Percentiles rank a stretch among this genome's conserved stretches.
Evolutionary conservation across 2,329 filamentous ascomycete species (phyloP).

Genomic region (Fusarium napiforme): DNA sequence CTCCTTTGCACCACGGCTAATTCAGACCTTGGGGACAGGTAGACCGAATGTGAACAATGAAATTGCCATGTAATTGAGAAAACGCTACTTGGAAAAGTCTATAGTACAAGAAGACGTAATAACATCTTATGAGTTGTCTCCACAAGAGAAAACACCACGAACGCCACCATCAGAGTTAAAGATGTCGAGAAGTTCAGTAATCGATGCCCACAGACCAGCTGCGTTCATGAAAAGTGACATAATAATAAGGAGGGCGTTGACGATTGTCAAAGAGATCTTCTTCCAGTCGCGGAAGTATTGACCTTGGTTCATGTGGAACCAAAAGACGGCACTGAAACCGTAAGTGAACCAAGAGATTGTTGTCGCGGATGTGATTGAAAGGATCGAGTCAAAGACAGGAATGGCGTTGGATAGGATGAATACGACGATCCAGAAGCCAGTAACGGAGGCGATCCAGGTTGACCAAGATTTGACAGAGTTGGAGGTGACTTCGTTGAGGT

Average conservation of each 20-base stretch:
- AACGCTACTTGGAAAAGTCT: not conserved
- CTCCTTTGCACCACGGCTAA: rapidly evolving
- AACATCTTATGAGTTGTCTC: constrained; percentile 28
- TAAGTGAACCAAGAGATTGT: constrained; percentile 46
- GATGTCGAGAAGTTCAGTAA: constrained; percentile 40
- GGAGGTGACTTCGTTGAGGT: constrained; percentile 31
- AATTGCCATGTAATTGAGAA: not conserved
- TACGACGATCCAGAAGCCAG: constrained; percentile 40
- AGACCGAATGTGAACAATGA: rapidly evolving
- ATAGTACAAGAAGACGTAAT: not conserved
- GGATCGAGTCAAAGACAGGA: constrained; percentile 45
- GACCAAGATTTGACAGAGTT: constrained; percentile 42
- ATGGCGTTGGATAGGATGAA: constrained; percentile 46
- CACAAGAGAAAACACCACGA: constrained; percentile 39
- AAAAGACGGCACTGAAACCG: constrained; percentile 41
- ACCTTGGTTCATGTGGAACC: constrained; percentile 40
- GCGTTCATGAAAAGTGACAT: constrained; percentile 42
- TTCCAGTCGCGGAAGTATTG: constrained; percentile 37
- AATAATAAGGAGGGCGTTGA: constrained; percentile 37
- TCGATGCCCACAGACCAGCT: constrained; percentile 42
- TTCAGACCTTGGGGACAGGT: rapidly evolving
- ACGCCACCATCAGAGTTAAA: constrained; percentile 31
- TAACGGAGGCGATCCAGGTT: constrained; percentile 41
- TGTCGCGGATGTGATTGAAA: constrained; percentile 43
- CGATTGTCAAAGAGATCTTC: constrained; percentile 32